Base-by-base conservation (phyloP, 768 basidiomycete genomes). In the Pleurotus platypus region DNA sequence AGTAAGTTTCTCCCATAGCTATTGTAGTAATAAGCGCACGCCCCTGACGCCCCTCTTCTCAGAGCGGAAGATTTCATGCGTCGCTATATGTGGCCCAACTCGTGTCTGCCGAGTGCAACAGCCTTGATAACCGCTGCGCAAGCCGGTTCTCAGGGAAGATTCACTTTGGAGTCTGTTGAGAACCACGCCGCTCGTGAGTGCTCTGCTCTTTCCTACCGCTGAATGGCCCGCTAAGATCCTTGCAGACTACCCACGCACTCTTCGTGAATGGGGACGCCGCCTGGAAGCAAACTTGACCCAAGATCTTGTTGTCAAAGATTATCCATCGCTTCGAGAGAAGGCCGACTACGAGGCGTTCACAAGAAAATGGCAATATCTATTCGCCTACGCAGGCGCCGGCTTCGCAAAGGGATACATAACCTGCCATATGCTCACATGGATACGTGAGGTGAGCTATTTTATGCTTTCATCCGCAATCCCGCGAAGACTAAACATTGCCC, bases 71-170 rank as follows among this genome's bases (percentile, higher is more conserved):
- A 92, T 67, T 92, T 92, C 71, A 90, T 90, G 88, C 83, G 89
- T 46, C 83, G 84, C 57, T 92, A 92, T 69, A 92, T 92, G 87
- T 92, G 89, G 89, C 89, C 89, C 15, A 91, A 91, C 66, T 89
- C 89, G 1, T 93, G 90, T 72, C 76, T 95, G 22, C 93, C 94
- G 2, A 92, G 89, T 58, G 88, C 93, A 16, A 90, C 90, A 0
- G 84, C 84, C n/a, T 78, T 94, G 50, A 82, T 92, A 56, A 81
- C 84, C 53, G 85, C 86, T 39, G 86, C 91, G 8, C 81, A 88
- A 50, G 71, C 78, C 1, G 86, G 82, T 20, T 84, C 91, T 18
- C 79, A 86, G 60, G 86, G 86, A 35, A 80, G 86, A 51, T 89
- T 96, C 71, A 88, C 90, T 15, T 77, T 96, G 6, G 90, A 95